Evolutionary conservation across 371 early-diverging fungal species (phyloP).

Genomic region (Rhizomucor pusillus): DNA sequence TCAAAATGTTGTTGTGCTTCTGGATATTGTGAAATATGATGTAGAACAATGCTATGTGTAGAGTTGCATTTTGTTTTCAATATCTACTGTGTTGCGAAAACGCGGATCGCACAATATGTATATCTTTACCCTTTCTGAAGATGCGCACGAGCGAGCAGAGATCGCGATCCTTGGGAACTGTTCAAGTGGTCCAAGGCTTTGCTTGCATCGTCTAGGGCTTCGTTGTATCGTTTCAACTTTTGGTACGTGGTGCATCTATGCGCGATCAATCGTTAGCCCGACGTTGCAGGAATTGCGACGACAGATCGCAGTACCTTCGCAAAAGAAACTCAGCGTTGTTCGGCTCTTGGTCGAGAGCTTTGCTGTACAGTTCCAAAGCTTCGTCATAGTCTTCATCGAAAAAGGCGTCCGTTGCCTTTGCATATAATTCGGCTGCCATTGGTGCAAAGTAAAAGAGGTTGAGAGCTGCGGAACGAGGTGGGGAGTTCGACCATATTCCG

Average conservation of each 20-base stretch:
- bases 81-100: no score
- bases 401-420: slow-evolving; percentile 84
- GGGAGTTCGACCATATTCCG: no score
- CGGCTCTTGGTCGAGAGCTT: slow-evolving; percentile 79
- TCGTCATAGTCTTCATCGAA: slow-evolving; percentile 75
- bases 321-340: slow-evolving; percentile 63
- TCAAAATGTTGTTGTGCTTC: slow-evolving; percentile 58
- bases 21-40: slow-evolving; percentile 44
- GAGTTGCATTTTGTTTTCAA: slow-evolving; percentile 1
- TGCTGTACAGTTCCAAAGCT: slow-evolving; percentile 70
- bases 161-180: slow-evolving; percentile 46
- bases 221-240: slow-evolving; percentile 54
- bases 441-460: no score
- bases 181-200: slow-evolving; percentile 54
- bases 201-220: slow-evolving; percentile 64
- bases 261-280: not conserved
- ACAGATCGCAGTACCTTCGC: slow-evolving; percentile 42
- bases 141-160: slow-evolving; percentile 64
- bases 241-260: slow-evolving; percentile 60
- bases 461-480: no score
- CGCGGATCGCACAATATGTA: no score
- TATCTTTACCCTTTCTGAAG: slow-evolving; percentile 55
- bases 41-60: slow-evolving; percentile 45
- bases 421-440: slow-evolving; percentile 78
- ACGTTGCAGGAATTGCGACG: not conserved